Percentiles rank a stretch among this genome's conserved stretches.
Evolutionary conservation across 139 green algal species (phyloP).

Genomic region (Chlamydomonas schloesseri): DNA sequence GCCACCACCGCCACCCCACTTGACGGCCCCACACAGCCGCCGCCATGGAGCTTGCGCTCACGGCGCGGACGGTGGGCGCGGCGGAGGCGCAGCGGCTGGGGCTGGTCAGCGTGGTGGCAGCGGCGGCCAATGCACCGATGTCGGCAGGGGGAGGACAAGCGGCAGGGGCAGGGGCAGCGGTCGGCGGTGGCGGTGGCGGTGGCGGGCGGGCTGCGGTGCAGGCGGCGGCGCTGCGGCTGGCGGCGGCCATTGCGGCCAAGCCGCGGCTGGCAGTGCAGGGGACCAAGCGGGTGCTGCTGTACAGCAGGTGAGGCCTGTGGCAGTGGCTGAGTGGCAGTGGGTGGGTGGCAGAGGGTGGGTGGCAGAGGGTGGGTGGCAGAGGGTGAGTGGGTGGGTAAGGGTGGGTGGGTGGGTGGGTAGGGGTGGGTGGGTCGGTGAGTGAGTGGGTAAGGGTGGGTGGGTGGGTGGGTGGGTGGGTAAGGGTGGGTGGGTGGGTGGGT

Average conservation of each 20-base stretch:
- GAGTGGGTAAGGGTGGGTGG: too few relatives aligned
- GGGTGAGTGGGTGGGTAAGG: background rate
- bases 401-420: background rate
- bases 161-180: background rate
- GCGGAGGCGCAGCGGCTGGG: constrained; percentile 64
- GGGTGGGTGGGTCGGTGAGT: too few relatives aligned
- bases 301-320: constrained; percentile 29
- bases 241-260: constrained; percentile 72
- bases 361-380: background rate
- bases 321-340: background rate
- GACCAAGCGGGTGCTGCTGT: constrained; percentile 87
- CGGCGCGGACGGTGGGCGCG: constrained; percentile 62
- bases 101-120: constrained; percentile 59
- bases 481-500: too few relatives aligned
- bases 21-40: constrained; percentile 40
- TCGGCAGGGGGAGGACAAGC: background rate
- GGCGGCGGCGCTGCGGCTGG: constrained; percentile 54
- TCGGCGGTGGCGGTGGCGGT: background rate
- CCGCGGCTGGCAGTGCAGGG: constrained; percentile 73
- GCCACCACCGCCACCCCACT: background rate
- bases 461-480: too few relatives aligned
- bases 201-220: constrained; percentile 48
- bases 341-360: background rate
- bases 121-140: background rate
- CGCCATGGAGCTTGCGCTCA: constrained; percentile 87